These are phyloP conservation scores for Chytriomyces confervae DNA, from an alignment of 192 early-diverging fungal genomes.

Conservation along the genomic window DNA sequence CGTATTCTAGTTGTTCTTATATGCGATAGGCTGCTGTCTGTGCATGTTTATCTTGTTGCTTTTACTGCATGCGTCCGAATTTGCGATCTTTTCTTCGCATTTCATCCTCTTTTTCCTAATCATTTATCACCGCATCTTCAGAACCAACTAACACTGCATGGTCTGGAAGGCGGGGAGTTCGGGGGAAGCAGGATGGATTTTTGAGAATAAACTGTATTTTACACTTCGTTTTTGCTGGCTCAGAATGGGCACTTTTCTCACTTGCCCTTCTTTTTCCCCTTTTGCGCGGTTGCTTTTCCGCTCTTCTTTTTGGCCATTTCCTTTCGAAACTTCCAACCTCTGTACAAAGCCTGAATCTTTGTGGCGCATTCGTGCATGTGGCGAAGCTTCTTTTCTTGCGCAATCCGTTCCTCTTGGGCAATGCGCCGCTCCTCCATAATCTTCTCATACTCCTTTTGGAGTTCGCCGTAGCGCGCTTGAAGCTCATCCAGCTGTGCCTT, in stretches of 20 bases:
- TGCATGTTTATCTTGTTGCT: neutral
- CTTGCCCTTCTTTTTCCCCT: slow-evolving; percentile 34
- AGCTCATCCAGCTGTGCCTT: slow-evolving; percentile 65
- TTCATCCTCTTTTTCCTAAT: slow-evolving; percentile 1
- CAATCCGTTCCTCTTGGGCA: slow-evolving; percentile 54
- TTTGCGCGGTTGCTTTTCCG: slow-evolving; percentile 20
- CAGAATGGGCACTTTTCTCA: neutral
- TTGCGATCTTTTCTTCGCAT: neutral
- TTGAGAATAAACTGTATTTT: neutral
- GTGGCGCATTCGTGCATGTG: slow-evolving; percentile 41
- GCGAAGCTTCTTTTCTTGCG: slow-evolving; percentile 43
- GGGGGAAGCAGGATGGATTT: slow-evolving; percentile 23
- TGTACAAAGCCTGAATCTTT: slow-evolving; percentile 54
- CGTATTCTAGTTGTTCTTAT: neutral
- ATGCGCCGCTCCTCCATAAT: slow-evolving; percentile 55
- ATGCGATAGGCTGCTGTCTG: neutral
- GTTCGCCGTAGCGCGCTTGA: slow-evolving; percentile 44
- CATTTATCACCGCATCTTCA: neutral
- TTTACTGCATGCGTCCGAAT: no score
- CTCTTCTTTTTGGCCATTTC: slow-evolving; percentile 55
- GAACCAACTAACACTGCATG: slow-evolving; percentile 57
- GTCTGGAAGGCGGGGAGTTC: slow-evolving; percentile 37
- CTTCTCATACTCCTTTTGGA: slow-evolving; percentile 57
- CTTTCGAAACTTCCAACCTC: slow-evolving; percentile 51
- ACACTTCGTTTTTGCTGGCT: no score